A percentile compares a stretch with the other conserved stretches of the same genome.
Conservation (phyloP, 164 flowering plant genomes). For the Chimonanthus praecox region DNA sequence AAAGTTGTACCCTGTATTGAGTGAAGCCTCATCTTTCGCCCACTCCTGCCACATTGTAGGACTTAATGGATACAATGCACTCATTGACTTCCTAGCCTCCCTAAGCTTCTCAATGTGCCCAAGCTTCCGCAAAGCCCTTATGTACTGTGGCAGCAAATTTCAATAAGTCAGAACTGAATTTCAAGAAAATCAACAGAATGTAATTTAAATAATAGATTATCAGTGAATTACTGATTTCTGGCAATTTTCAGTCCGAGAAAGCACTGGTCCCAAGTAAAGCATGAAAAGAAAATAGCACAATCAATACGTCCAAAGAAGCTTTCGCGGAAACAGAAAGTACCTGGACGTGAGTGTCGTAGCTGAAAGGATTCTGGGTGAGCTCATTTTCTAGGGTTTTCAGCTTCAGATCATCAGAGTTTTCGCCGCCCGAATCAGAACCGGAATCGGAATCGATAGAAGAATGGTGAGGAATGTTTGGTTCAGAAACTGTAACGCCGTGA, state of each 20-base stretch:
- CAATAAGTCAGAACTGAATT: no score
- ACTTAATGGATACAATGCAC: conserved; percentile 55
- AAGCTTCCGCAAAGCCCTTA: conserved; percentile 55
- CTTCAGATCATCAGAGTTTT: conserved; percentile 27
- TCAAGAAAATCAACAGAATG: no score
- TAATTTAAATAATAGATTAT: no score
- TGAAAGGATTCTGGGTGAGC: conserved; percentile 49
- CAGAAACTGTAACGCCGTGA: conserved; percentile 5
- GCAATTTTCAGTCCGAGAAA: no score
- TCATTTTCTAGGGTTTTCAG: conserved; percentile 50
- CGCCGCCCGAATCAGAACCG: conserved; percentile 39
- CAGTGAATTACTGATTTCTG: no score
- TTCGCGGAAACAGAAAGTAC: conserved; percentile 21
- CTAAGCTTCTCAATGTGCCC: conserved; percentile 73
- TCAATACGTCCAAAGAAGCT: no score
- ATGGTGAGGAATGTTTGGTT: conserved; percentile 14
- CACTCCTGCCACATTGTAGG: conserved; percentile 92
- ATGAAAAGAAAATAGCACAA: no score
- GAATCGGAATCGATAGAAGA: conserved; percentile 26
- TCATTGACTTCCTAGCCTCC: conserved; percentile 82
- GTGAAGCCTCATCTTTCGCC: conserved; percentile 71
- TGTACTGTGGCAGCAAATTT: conserved; percentile 37
- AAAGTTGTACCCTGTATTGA: conserved; percentile 37
- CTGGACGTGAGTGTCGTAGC: conserved; percentile 67
- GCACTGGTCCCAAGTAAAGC: no score